phyloP scores from a whole-genome alignment of 2,329 filamentous ascomycete species.

The Aschersonia sp. region DNA sequence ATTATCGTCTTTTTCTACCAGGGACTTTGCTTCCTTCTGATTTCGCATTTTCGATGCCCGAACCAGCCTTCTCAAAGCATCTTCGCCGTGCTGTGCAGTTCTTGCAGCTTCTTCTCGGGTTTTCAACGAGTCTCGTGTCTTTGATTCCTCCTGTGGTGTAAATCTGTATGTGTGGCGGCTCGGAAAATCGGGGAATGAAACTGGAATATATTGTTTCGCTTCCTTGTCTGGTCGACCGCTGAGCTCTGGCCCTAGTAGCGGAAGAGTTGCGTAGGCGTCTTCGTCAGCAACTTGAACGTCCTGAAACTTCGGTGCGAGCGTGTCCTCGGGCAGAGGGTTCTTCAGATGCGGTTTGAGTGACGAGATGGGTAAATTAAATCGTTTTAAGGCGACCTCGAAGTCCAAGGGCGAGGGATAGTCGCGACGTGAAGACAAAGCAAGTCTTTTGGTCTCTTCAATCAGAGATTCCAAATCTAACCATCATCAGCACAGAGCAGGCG shows the following conservation, averaged over 20 bases:
- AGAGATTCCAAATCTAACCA: conserved; percentile 32
- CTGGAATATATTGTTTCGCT: conserved; percentile 39
- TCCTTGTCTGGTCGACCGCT: conserved; percentile 44
- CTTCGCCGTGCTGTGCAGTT: conserved; percentile 46
- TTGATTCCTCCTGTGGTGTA: conserved; percentile 36
- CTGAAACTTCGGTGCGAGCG: conserved; percentile 22
- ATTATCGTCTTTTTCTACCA: conserved; percentile 35
- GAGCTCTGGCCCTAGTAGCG: conserved; percentile 36
- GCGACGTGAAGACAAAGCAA: conserved; percentile 34
- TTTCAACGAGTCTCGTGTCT: conserved; percentile 35
- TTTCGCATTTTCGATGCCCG: conserved; percentile 49
- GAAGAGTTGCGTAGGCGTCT: conserved; percentile 25
- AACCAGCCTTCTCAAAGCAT: conserved; percentile 43
- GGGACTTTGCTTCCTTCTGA: conserved; percentile 46
- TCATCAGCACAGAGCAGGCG: conserved; percentile 2
- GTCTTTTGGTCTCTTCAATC: conserved; percentile 29
- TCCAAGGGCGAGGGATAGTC: conserved; percentile 39
- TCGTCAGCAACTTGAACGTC: conserved; percentile 22
- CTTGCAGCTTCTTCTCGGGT: conserved; percentile 44
- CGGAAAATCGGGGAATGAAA: conserved; percentile 44
- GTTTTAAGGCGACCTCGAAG: conserved; percentile 36
- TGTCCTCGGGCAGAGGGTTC: conserved; percentile 29
- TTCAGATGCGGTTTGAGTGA: conserved; percentile 41
- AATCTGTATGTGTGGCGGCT: conserved; percentile 50
- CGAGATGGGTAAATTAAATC: conserved; percentile 34